Evolutionary conservation across 2,329 filamentous ascomycete genomes (phyloP).

Genomic region (Penicillium sp.): DNA sequence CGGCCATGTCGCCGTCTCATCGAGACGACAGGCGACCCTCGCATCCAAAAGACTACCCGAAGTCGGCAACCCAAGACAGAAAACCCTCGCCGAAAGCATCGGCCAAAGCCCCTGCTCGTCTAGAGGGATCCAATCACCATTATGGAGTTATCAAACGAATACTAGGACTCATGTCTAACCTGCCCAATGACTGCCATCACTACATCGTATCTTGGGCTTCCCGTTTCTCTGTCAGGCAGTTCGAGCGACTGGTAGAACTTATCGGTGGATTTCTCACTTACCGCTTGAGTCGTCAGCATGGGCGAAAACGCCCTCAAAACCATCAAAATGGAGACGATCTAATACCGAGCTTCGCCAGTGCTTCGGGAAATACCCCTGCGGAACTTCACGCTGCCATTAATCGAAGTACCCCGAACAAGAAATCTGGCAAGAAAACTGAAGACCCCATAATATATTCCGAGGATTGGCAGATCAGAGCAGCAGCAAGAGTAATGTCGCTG

Average conservation of each 20-base stretch:
- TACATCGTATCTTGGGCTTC: constrained; percentile 77
- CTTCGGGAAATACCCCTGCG: constrained; percentile 62
- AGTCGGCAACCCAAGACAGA: constrained; percentile 15
- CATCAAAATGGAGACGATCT: constrained; percentile 56
- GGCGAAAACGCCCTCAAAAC: constrained; percentile 60
- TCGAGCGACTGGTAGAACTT: constrained; percentile 72
- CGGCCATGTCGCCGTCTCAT: constrained; percentile 15
- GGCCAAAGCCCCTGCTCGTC: constrained; percentile 23
- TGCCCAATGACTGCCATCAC: constrained; percentile 71
- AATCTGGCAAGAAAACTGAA: constrained; percentile 52
- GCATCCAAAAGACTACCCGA: constrained; percentile 21
- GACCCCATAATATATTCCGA: constrained; percentile 64
- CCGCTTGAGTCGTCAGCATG: constrained; percentile 67
- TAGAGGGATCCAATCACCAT: constrained; percentile 60
- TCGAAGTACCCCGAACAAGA: constrained; percentile 47
- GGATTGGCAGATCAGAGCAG: constrained; percentile 86
- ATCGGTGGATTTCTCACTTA: constrained; percentile 77
- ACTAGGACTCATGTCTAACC: constrained; percentile 73
- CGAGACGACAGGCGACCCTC: constrained; percentile 29
- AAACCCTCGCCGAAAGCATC: constrained; percentile 16
- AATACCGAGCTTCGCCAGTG: constrained; percentile 68
- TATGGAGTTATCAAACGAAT: constrained; percentile 83
- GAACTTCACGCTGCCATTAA: constrained; percentile 76
- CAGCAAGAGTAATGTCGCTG: constrained; percentile 74
- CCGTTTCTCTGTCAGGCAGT: constrained; percentile 63